Percentiles rank a stretch among this genome's conserved stretches.
Conservation (phyloP, 169 alveolate genomes). For the Cryptosporidium viatorum region DNA sequence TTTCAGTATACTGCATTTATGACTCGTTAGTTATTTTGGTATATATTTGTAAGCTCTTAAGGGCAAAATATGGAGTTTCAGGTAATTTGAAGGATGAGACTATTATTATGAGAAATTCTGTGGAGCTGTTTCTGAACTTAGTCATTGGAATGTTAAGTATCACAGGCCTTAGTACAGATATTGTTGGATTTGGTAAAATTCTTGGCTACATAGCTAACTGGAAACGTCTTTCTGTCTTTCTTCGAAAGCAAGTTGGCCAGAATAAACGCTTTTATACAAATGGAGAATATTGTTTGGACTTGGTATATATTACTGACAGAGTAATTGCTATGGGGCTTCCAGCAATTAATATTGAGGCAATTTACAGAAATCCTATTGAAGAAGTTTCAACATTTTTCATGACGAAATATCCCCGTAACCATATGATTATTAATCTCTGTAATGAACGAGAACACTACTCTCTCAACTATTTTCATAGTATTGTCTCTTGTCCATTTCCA, state of each 20-base stretch:
- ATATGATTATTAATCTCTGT: conserved; percentile 88
- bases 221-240: conserved; percentile 37
- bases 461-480: conserved; percentile 63
- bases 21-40: conserved; percentile 28
- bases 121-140: conserved; percentile 19
- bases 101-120: conserved; percentile 24
- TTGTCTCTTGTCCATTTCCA: conserved; percentile 83
- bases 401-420: conserved; percentile 84
- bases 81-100: conserved; percentile 3
- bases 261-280: conserved; percentile 49
- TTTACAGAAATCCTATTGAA: conserved; percentile 88
- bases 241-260: conserved; percentile 68
- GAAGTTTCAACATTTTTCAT: conserved; percentile 87
- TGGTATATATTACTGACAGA: conserved; percentile 87
- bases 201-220: conserved; percentile 13
- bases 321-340: conserved; percentile 94
- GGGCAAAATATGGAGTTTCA: conserved; percentile 15
- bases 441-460: conserved; percentile 81
- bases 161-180: conserved; percentile 5
- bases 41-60: conserved; percentile 19
- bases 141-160: conserved; percentile 1
- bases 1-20: conserved; percentile 49
- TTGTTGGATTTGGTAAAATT: conserved; percentile 59
- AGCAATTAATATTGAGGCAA: conserved; percentile 84
- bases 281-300: conserved; percentile 82